Evolutionary conservation across 805 yeast species (phyloP).

Genomic region (Metschnikowia santaceciliae): DNA sequence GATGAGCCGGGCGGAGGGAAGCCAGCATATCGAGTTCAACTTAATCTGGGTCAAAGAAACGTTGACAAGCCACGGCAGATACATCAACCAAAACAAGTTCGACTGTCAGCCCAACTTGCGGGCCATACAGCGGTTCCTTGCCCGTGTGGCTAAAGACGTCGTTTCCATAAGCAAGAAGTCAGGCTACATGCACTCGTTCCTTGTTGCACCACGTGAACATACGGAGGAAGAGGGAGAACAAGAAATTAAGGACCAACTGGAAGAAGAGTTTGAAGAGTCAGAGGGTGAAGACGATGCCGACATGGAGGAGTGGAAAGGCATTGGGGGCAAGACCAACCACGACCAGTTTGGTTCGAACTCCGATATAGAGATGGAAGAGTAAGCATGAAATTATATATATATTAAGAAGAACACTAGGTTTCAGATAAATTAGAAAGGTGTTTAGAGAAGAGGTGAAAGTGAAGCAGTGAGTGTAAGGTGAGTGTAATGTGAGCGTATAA

Average conservation of each 20-base stretch:
- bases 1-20: conserved; percentile 48
- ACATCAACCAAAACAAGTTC: conserved; percentile 58
- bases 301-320: conserved; percentile 13
- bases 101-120: conserved; percentile 63
- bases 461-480: background rate
- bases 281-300: conserved; percentile 4
- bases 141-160: conserved; percentile 72
- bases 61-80: conserved; percentile 71
- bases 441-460: background rate
- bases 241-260: conserved; percentile 11
- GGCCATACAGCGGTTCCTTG: conserved; percentile 70
- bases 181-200: conserved; percentile 51
- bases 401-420: background rate
- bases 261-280: conserved; percentile 10
- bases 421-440: background rate
- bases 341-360: conserved; percentile 11
- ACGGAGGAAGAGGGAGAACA: conserved; percentile 7
- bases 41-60: conserved; percentile 74
- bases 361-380: conserved; percentile 16
- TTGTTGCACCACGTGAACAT: conserved; percentile 22
- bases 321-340: conserved; percentile 8
- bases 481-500: too few species aligned
- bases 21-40: conserved; percentile 82
- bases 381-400: background rate
- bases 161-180: conserved; percentile 51